Evolutionary conservation across 148 eudicot species (phyloP), one percentile per base, ranked within the genome.

Genomic region (Persicaria tinctoria): DNA sequence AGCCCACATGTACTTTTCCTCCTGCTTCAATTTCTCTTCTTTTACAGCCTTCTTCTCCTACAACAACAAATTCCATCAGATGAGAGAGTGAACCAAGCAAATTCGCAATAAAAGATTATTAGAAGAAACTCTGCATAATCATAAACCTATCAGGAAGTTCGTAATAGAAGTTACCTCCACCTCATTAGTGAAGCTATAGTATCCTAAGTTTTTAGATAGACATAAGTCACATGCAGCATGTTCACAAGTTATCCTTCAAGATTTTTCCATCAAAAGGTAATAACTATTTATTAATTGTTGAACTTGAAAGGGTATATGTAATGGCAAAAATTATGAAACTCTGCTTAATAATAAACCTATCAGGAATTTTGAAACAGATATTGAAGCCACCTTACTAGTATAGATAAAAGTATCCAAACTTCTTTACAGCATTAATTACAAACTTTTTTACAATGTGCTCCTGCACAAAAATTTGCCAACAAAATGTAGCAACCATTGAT

Each of bases 1-100:
- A 73, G 99, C 99, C 97, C 97, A 96, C 97, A 92, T 96, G 81
- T 92, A 96, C 82, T 96, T 96, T 75, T 96, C 99, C 85, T 96
- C 99, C 83, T 75, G 90, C 81, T 92, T 89, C 81, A 88, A 17
- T 75, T 96, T 96, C 76, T 96, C 99, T 84, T 96, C 97, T 87
- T 84, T 96, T 60, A 90, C 0, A 51, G 93, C 88, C 87, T 90
- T 92, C 91, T 92, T 96, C 82, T 96, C 99, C 99, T 96, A 91
- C 81, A 81, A 72, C 63, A 75, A 80, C 50, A 77, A 60, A 5
- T 72, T 72, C 77, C 13, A 76, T 78, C 78, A 76, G 41, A 64
- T 64, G 46, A 46, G 32, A 27, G 64, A n/a, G 46, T 12, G 38
- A 64, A 64, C 46, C 69, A 64, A 64, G 69, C 46, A 63, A 63